Conservation (phyloP, 331 rosid species). For the Malus hybrid region DNA sequence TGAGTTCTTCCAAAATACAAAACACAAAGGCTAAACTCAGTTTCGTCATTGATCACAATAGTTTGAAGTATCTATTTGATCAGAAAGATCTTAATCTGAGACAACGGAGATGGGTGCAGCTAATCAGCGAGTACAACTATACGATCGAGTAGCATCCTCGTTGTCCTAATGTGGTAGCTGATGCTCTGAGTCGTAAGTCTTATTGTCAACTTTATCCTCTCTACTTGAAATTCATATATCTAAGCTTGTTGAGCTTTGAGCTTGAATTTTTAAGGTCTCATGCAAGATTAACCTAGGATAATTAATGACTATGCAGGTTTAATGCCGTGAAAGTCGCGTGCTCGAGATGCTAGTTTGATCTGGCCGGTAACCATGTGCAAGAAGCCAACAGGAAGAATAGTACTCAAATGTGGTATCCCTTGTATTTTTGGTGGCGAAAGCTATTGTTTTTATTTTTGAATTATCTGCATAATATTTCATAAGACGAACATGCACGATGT, state of each 20-base stretch:
- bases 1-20: background rate
- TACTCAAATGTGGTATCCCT: background rate
- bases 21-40: background rate
- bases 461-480: background rate
- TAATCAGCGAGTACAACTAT: too few relatives aligned
- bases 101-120: too few relatives aligned
- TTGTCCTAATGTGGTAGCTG: too few relatives aligned
- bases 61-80: too few relatives aligned
- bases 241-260: too few relatives aligned
- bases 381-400: background rate
- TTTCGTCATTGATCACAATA: background rate
- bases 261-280: background rate
- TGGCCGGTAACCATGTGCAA: background rate
- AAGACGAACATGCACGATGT: background rate
- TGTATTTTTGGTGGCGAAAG: background rate
- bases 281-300: background rate
- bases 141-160: too few relatives aligned
- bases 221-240: too few relatives aligned
- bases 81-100: too few relatives aligned
- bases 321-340: background rate
- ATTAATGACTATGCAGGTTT: background rate
- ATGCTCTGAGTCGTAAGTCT: too few relatives aligned
- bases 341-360: too few relatives aligned
- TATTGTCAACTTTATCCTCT: background rate
- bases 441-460: too few relatives aligned